Base-by-base conservation (phyloP, 202 grass and related monocot species). In the Zoysia matrella region DNA sequence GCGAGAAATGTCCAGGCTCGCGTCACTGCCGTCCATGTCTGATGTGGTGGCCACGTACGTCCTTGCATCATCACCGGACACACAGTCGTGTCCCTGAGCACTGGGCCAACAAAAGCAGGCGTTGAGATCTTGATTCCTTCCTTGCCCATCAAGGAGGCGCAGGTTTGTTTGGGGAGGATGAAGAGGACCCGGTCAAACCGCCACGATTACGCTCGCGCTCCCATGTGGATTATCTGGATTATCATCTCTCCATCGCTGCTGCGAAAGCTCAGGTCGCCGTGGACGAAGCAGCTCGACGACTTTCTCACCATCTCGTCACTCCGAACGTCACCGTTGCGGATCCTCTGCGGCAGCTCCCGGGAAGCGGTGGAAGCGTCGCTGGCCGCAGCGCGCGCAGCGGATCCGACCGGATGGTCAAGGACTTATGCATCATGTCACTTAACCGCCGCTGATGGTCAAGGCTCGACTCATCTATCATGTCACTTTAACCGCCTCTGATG, bases 241-340 rank as follows among this genome's bases (percentile, higher is more conserved):
- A 11, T 55, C 13, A 36, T 36, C 30, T 36, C 30, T 36, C 30
- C 30, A 36, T 36, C 30, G 30, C 30, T 36, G 30, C 30, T 36
- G 30, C 30, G 30, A 36, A 36, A 36, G 30, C 30, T 36, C 30
- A 36, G 30, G 30, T 55, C 72, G 53, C 16, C 6, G 22, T 3
- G 14, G 40, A 14, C 6, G 2, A 55, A 18, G 2, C 5, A 45
- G 3, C 18, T 47, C 76, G 43, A 11, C 16, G 61, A 69, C 83
- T 72, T 71, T 48, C 8, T 13, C 16, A 1, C 2, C 4, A 9
- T 3, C 51, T 22, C 88, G 93, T 96, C 90, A 96, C 82, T 50
- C 81, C 73, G 72, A 72, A 89, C 92, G 92, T 94, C 92, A 94
- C 47, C 14, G 2, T 3, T 69, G 15, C 0, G 65, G 62, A 87